Evolutionary conservation across 768 basidiomycete genomes (phyloP).

Genomic region (Artomyces pyxidatus): DNA sequence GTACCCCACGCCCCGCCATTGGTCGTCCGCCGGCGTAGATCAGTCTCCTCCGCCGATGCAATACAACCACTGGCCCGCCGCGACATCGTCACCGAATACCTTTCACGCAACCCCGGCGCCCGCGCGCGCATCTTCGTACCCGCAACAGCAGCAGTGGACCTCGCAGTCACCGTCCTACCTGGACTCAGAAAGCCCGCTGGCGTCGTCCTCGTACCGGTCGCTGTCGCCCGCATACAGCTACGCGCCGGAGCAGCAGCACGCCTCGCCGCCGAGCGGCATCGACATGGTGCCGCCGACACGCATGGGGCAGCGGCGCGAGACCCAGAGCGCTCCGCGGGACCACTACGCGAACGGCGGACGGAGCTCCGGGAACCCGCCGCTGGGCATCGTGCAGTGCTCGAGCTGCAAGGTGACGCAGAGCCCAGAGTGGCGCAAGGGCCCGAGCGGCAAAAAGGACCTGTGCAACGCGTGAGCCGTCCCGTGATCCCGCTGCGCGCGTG

Average conservation of each 20-base stretch:
- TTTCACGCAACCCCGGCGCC: constrained; percentile 22
- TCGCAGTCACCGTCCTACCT: constrained; percentile 34
- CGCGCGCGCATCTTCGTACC: constrained; percentile 19
- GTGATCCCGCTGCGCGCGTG: constrained; percentile 10
- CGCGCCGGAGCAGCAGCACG: constrained; percentile 16
- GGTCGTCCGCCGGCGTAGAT: constrained; percentile 7
- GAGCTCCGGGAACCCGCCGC: constrained; percentile 55
- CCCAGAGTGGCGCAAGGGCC: constrained; percentile 90
- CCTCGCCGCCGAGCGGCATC: constrained; percentile 21
- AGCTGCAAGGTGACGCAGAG: constrained; percentile 78
- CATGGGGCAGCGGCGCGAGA: constrained; percentile 33
- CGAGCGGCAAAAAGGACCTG: constrained; percentile 83
- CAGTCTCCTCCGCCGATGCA: constrained; percentile 30
- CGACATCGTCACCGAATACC: constrained; percentile 7
- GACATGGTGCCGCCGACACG: constrained; percentile 49
- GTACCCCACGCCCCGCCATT: constrained; percentile 12
- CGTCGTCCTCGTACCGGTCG: constrained; percentile 15
- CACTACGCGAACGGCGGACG: constrained; percentile 37
- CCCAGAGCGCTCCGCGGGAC: constrained; percentile 44
- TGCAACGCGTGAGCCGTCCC: constrained; percentile 75
- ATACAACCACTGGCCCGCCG: constrained; percentile 16
- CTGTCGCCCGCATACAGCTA: constrained; percentile 17
- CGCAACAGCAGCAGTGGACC: constrained; percentile 34
- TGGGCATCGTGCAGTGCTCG: constrained; percentile 63
- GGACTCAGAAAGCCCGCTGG: constrained; percentile 19